Evolutionary conservation across 1,139 yeast species (phyloP).

Genomic region (Debaryomyces psychrophilus): DNA sequence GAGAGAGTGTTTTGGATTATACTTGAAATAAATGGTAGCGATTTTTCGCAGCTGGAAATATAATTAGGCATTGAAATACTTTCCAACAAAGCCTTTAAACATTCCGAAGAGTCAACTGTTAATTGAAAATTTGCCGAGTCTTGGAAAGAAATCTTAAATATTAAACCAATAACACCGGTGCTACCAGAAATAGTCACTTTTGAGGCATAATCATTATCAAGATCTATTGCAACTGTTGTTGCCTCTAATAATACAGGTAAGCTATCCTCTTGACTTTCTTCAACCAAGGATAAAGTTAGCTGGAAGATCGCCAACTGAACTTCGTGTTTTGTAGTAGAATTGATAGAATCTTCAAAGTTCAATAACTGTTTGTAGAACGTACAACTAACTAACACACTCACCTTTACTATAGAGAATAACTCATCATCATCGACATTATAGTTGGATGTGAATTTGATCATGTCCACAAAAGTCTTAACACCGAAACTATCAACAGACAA

Average conservation of each 20-base stretch:
- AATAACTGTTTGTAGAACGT: constrained; percentile 57
- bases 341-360: constrained; percentile 30
- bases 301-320: constrained; percentile 35
- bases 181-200: constrained; percentile 24
- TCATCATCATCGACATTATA: constrained; percentile 22
- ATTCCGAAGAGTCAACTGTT: constrained; percentile 62
- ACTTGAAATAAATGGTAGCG: constrained; percentile 54
- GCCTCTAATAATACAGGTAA: constrained; percentile 77
- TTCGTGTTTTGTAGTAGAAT: constrained; percentile 17
- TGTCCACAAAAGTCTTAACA: constrained; percentile 38
- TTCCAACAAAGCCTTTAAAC: constrained; percentile 59
- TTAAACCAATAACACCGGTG: constrained; percentile 48
- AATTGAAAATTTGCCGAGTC: constrained; percentile 78
- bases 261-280: constrained; percentile 79
- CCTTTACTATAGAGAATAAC: constrained; percentile 36
- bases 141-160: constrained; percentile 67
- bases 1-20: constrained; percentile 31
- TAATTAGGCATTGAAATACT: constrained; percentile 51
- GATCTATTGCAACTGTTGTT: constrained; percentile 55
- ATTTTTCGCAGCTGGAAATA: constrained; percentile 50
- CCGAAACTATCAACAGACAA: constrained; percentile 42
- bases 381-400: constrained; percentile 55
- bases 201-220: constrained; percentile 41
- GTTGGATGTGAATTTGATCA: constrained; percentile 31
- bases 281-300: constrained; percentile 45